Conservation (phyloP, 2,329 filamentous ascomycete genomes). For the Beauveria caledonica region DNA sequence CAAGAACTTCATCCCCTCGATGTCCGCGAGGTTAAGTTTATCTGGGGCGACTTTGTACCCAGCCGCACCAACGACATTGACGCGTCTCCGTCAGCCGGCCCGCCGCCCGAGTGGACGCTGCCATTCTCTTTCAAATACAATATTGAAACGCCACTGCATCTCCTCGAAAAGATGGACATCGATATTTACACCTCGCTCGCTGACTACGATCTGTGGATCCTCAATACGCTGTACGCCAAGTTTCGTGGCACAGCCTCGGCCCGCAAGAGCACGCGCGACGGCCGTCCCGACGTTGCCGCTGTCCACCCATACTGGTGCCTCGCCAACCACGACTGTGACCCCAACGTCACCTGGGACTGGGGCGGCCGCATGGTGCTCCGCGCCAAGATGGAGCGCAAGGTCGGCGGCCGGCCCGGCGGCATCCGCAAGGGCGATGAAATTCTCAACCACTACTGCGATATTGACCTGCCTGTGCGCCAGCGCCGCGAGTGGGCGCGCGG, state of each 20-base stretch:
- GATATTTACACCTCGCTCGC: slow-evolving; percentile 57
- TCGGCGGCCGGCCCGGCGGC: slow-evolving; percentile 44
- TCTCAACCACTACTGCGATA: slow-evolving; percentile 89
- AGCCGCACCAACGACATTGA: slow-evolving; percentile 44
- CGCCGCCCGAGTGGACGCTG: slow-evolving; percentile 57
- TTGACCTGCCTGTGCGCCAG: slow-evolving; percentile 66
- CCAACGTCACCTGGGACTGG: slow-evolving; percentile 94
- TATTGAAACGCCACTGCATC: slow-evolving; percentile 64
- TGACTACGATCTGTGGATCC: slow-evolving; percentile 67
- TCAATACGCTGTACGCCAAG: slow-evolving; percentile 89
- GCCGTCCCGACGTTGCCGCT: slow-evolving; percentile 81
- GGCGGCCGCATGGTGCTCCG: slow-evolving; percentile 66
- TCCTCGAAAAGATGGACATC: slow-evolving; percentile 78
- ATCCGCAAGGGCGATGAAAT: slow-evolving; percentile 78
- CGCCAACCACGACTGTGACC: slow-evolving; percentile 92
- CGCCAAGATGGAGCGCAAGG: slow-evolving; percentile 50
- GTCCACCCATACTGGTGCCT: slow-evolving; percentile 96
- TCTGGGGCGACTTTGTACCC: slow-evolving; percentile 60
- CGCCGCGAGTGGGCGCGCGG: slow-evolving; percentile 84
- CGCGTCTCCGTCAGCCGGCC: slow-evolving; percentile 43
- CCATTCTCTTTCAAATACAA: slow-evolving; percentile 74
- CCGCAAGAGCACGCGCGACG: slow-evolving; percentile 65
- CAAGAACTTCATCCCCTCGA: slow-evolving; percentile 55
- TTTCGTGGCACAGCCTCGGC: slow-evolving; percentile 90
- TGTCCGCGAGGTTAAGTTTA: slow-evolving; percentile 56